A percentile compares a stretch with the other conserved stretches of the same genome.
These are phyloP conservation scores for Mortierella claussenii DNA, from an alignment of 192 early-diverging fungal genomes.

Conservation along the genomic window DNA sequence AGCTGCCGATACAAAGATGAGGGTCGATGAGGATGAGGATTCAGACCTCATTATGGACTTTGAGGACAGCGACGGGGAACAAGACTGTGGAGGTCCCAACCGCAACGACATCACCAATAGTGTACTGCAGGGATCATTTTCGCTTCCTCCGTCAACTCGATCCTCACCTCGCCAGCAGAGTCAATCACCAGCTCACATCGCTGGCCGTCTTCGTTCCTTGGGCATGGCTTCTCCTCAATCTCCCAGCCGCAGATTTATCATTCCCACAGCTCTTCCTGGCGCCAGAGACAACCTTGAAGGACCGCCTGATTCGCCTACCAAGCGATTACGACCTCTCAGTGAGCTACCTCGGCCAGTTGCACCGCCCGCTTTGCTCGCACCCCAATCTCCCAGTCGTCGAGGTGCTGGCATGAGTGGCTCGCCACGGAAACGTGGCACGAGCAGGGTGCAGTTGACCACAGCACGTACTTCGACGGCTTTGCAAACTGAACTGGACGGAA, in stretches of 20 bases:
- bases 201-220: not conserved
- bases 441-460: too few relatives aligned
- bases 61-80: constrained; percentile 8
- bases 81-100: too few relatives aligned
- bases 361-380: not conserved
- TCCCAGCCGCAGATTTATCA: constrained; percentile 10
- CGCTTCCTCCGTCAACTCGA: not conserved
- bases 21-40: not conserved
- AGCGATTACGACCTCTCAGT: constrained; percentile 17
- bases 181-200: not conserved
- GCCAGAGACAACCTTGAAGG: not conserved
- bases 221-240: not conserved
- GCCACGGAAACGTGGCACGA: not conserved
- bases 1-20: not conserved
- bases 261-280: not conserved
- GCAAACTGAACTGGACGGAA: too few relatives aligned
- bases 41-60: constrained; percentile 25
- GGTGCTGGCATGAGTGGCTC: not conserved
- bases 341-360: constrained; percentile 6
- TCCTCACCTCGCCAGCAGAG: not conserved
- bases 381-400: constrained; percentile 6
- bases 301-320: constrained; percentile 5
- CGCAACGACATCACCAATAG: too few relatives aligned
- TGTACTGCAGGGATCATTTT: too few relatives aligned
- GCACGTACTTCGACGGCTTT: too few relatives aligned